Evolutionary conservation across 1,284 basidiomycete species (phyloP).

Genomic region (Cystobasidiaceae sp.): DNA sequence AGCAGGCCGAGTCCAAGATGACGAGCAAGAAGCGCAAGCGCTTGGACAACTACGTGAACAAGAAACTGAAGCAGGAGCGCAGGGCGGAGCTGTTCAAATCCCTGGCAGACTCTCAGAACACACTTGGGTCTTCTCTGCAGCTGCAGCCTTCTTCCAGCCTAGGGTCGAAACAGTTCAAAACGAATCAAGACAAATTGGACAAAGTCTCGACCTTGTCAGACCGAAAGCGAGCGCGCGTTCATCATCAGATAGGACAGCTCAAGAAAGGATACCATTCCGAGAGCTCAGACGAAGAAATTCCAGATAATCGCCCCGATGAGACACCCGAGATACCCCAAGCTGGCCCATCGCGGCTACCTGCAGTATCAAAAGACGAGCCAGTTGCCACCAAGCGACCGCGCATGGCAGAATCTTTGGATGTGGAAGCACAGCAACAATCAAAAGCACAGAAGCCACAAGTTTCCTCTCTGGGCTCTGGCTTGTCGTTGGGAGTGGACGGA

Average conservation of each 20-base stretch:
- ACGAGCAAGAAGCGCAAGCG: constrained; percentile 46
- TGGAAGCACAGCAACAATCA: too few relatives aligned
- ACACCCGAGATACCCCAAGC: neutral
- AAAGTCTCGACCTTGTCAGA: constrained; percentile 2
- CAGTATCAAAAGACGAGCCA: too few relatives aligned
- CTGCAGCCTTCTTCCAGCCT: constrained; percentile 28
- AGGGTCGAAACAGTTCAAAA: constrained; percentile 25
- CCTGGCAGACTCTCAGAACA: constrained; percentile 37
- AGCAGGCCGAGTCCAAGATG: constrained; percentile 31
- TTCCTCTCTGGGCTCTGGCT: too few relatives aligned
- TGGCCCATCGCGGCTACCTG: constrained; percentile 10
- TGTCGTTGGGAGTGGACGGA: constrained; percentile 3
- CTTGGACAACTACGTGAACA: constrained; percentile 46
- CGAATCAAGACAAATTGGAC: constrained; percentile 32
- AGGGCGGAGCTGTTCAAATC: constrained; percentile 42
- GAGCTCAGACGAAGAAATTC: neutral
- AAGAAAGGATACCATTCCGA: constrained; percentile 32
- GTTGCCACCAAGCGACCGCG: too few relatives aligned
- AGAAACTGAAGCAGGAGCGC: constrained; percentile 46
- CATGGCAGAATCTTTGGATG: too few relatives aligned
- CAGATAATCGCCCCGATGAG: neutral
- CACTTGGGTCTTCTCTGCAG: constrained; percentile 1
- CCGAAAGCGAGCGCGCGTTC: constrained; percentile 20
- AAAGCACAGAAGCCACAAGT: too few relatives aligned
- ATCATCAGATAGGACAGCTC: neutral